Evolutionary conservation across 2,329 filamentous ascomycete species (phyloP), one percentile per base, ranked within the genome.

Genomic region (Sclerotinia glacialis): DNA sequence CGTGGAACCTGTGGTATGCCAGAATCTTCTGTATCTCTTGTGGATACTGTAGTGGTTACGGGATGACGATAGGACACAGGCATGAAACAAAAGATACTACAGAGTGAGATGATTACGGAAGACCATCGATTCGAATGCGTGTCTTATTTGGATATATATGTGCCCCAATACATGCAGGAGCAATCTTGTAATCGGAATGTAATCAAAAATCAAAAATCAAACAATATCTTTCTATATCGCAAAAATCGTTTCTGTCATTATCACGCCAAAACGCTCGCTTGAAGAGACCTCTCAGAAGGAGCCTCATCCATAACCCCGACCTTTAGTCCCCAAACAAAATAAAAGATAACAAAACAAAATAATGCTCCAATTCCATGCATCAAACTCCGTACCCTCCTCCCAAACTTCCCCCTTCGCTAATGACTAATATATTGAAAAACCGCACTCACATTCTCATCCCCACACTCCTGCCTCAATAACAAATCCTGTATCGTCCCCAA

Each of bases 401-500:
- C 18, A 42, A 55, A 7, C 37, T 23, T 16, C 11, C 7, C 14
- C 37, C 16, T 16, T 14, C 18, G 12, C 18, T 72, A 91, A 80
- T 98, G 95, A 72, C 93, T 97, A 75, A 99, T 98, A 79, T 98
- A 99, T 83, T 99, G 95, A 77, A 99, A 99, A 44, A 98, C 93
- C 14, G 94, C 92, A 70, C 92, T 97, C 11, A 99, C 93, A 74
- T 92, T 91, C 31, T 83, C 80, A 77, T 94, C 88, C 5, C 83
- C 85, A 67, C 85, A 86, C 79, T 99, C 95, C 78, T 98, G 95
- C 71, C 94, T 85, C 59, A 99, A 80, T 75, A 99, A 76, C 76
- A 97, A 79, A 80, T 99, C 95, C 78, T 99, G 94, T 67, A 99
- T 99, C 68, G 85, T 84, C 70, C 86, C 85, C 75, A 99, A 79